These are phyloP conservation scores for Aaosphaeria pasadenensis DNA, from an alignment of 2,329 filamentous ascomycete genomes.

Conservation along the genomic window DNA sequence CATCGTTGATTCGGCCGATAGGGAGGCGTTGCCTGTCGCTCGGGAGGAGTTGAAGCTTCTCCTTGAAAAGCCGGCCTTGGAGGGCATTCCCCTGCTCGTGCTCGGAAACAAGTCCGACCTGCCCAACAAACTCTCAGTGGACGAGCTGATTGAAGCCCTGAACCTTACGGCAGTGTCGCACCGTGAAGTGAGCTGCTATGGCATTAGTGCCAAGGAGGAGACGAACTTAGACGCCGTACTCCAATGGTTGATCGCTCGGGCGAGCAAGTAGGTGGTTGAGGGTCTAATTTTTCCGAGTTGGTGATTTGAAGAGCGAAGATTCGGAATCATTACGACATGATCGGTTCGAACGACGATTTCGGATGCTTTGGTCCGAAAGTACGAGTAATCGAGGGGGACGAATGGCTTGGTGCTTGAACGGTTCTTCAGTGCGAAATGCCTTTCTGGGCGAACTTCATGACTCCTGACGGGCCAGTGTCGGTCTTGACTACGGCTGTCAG, in stretches of 20 bases:
- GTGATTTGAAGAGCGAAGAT: too few species aligned
- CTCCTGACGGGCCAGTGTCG: conserved; percentile 34
- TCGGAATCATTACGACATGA: too few species aligned
- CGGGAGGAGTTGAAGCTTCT: conserved; percentile 90
- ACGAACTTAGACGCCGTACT: conserved; percentile 97
- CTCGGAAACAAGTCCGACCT: conserved; percentile 97
- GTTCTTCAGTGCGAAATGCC: background rate
- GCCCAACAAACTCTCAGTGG: conserved; percentile 83
- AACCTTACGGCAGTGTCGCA: conserved; percentile 85
- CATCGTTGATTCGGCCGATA: conserved; percentile 94
- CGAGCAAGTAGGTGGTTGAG: conserved; percentile 46
- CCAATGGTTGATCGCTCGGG: conserved; percentile 91
- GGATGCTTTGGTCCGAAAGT: too few species aligned
- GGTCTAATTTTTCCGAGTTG: background rate
- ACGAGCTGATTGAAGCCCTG: conserved; percentile 91
- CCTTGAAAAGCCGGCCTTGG: conserved; percentile 77
- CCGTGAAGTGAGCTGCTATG: conserved; percentile 96
- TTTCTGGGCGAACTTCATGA: conserved; percentile 26
- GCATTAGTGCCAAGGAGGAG: conserved; percentile 97
- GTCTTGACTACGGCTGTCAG: conserved; percentile 31
- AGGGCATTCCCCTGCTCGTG: conserved; percentile 88
- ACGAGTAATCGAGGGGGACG: too few species aligned
- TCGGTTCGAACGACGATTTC: too few species aligned
- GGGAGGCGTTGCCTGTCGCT: conserved; percentile 74
- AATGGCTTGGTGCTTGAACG: too few species aligned